phyloP scores from a whole-genome alignment of 495 filamentous ascomycete species.

The Tirmania nivea region DNA sequence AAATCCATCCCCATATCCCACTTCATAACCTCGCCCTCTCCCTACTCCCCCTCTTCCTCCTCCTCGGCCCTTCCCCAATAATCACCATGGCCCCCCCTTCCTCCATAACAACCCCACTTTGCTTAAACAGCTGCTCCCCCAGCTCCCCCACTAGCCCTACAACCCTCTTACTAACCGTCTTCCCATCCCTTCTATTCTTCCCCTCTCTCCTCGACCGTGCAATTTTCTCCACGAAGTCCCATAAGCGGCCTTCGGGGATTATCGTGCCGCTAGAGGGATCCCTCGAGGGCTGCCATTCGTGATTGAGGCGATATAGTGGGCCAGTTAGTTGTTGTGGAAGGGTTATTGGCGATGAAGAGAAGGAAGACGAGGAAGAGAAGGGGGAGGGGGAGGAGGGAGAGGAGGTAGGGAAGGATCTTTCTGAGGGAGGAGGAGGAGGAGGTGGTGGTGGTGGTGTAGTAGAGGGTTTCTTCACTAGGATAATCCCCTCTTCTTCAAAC shows the following conservation, averaged over 20 bases:
- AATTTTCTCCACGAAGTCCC: conserved; percentile 79
- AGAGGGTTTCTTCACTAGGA: conserved; percentile 45
- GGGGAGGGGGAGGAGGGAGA: conserved; percentile 1
- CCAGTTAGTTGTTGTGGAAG: conserved; percentile 28
- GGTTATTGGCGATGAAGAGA: not conserved
- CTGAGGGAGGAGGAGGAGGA: not conserved
- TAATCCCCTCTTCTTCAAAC: conserved; percentile 78
- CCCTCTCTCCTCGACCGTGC: conserved; percentile 66
- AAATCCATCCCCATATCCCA: not conserved
- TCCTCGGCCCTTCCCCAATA: not conserved
- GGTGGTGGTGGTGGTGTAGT: conserved; percentile 10
- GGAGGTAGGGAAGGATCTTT: conserved; percentile 1
- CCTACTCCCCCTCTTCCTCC: not conserved
- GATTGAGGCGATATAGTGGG: conserved; percentile 41
- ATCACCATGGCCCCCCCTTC: not conserved
- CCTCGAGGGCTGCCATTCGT: conserved; percentile 56
- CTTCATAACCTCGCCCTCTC: not conserved
- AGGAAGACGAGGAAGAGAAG: not conserved
- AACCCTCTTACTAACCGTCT: conserved; percentile 70
- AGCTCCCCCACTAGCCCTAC: conserved; percentile 37
- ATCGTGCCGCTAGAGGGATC: conserved; percentile 39
- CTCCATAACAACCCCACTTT: conserved; percentile 7
- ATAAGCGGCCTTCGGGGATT: conserved; percentile 47
- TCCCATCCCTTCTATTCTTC: conserved; percentile 82
- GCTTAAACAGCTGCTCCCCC: conserved; percentile 28